phyloP scores from a whole-genome alignment of 257 asterid genomes.

The Solanum corneliomulleri region DNA sequence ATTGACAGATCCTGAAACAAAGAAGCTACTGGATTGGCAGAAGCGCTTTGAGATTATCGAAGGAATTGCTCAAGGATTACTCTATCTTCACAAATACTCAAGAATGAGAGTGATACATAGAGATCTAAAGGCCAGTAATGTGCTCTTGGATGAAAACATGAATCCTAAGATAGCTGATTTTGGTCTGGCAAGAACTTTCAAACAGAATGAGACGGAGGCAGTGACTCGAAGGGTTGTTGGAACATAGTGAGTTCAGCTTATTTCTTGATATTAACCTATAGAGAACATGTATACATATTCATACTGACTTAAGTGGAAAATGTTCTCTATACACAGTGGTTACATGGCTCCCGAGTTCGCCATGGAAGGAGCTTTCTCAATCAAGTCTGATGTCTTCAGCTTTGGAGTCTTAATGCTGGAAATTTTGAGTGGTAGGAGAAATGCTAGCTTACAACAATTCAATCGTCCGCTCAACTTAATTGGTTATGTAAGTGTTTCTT shows the following conservation, averaged over 20 bases:
- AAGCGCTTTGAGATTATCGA: slow-evolving; percentile 13
- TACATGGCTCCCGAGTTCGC: slow-evolving; percentile 74
- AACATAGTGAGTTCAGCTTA: slow-evolving; percentile 34
- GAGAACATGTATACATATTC: background rate
- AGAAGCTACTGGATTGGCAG: slow-evolving; percentile 18
- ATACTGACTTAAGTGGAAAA: background rate
- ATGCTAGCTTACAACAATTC: slow-evolving; percentile 19
- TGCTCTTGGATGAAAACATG: slow-evolving; percentile 25
- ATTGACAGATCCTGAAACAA: slow-evolving; percentile 11
- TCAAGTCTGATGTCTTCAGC: slow-evolving; percentile 55
- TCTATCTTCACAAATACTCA: background rate
- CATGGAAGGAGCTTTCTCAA: slow-evolving; percentile 52
- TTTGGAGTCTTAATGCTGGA: slow-evolving; percentile 46
- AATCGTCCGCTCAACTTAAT: slow-evolving; percentile 45
- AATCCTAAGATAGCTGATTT: slow-evolving; percentile 59
- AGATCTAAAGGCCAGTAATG: background rate
- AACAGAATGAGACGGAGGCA: slow-evolving; percentile 28
- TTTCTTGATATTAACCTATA: background rate
- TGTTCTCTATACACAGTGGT: slow-evolving; percentile 19
- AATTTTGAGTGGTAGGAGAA: slow-evolving; percentile 49
- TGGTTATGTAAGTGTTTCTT: slow-evolving; percentile 35
- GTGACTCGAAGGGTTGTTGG: slow-evolving; percentile 42
- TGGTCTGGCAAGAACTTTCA: slow-evolving; percentile 53
- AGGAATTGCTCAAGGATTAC: background rate
- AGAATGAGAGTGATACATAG: background rate